Evolutionary conservation across 192 early-diverging fungal species (phyloP).

Genomic region (Linnemannia elongata): DNA sequence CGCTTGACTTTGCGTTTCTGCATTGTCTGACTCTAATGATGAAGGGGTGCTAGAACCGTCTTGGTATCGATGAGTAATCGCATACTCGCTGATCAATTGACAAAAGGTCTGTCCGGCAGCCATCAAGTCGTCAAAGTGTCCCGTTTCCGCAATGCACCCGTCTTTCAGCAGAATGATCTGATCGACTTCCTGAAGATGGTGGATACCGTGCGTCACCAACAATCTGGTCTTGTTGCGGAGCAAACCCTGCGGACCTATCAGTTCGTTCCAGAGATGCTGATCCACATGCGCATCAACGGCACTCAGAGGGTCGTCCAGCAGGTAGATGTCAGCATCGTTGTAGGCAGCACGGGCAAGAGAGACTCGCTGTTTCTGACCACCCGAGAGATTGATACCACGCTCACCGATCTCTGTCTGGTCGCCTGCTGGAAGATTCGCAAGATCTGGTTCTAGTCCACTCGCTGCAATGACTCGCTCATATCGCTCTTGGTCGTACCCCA

Average conservation of each 20-base stretch:
- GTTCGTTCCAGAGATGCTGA: constrained; percentile 61
- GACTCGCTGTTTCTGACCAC: constrained; percentile 83
- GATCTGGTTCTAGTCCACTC: constrained; percentile 24
- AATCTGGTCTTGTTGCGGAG: constrained; percentile 69
- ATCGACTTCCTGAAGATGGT: constrained; percentile 61
- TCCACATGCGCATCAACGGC: constrained; percentile 67
- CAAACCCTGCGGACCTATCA: constrained; percentile 38
- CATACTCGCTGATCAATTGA: constrained; percentile 51
- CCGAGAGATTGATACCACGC: constrained; percentile 73
- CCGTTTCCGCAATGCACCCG: constrained; percentile 65
- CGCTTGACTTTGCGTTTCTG: neutral
- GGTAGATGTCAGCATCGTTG: constrained; percentile 72
- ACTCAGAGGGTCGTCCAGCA: constrained; percentile 89
- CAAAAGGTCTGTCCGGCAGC: constrained; percentile 46
- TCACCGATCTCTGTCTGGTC: constrained; percentile 74
- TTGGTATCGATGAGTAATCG: constrained; percentile 35
- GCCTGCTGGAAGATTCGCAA: constrained; percentile 31
- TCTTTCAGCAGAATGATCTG: constrained; percentile 59
- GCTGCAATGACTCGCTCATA: constrained; percentile 16
- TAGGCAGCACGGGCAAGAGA: constrained; percentile 86
- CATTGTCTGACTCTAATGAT: constrained; percentile 20
- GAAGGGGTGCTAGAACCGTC: neutral
- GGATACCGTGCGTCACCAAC: constrained; percentile 66
- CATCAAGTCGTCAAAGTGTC: constrained; percentile 66
- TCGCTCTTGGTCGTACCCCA: constrained; percentile 13